Conservation (phyloP, 768 basidiomycete species). For the Rubroboletus pulcherrimus region DNA sequence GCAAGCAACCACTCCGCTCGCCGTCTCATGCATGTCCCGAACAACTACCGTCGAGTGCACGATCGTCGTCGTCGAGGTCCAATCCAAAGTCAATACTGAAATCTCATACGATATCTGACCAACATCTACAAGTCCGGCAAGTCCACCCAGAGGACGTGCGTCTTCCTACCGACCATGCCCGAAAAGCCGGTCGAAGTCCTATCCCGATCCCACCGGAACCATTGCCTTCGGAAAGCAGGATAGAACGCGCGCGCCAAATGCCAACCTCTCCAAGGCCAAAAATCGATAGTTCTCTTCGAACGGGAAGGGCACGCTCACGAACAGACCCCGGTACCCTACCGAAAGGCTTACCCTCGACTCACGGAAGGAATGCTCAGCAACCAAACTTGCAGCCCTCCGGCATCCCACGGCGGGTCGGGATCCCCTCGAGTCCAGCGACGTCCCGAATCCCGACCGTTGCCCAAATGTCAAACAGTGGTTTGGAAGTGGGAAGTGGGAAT, state of each 20-base stretch:
- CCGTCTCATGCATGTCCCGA: constrained; percentile 9
- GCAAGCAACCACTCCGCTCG: constrained; percentile 9
- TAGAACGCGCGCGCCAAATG: constrained; percentile 6
- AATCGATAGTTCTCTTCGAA: constrained; percentile 11
- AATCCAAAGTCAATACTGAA: constrained; percentile 34
- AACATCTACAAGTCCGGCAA: constrained; percentile 13
- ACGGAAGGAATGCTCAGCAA: constrained; percentile 8
- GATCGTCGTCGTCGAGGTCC: constrained; percentile 24
- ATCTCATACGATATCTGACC: constrained; percentile 18
- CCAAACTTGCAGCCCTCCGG: constrained; percentile 15
- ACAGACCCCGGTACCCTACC: constrained; percentile 26
- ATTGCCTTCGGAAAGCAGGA: neutral
- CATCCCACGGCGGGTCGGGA: constrained; percentile 25
- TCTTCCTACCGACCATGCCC: constrained; percentile 3
- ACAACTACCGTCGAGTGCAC: constrained; percentile 11
- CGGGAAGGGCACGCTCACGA: constrained; percentile 28
- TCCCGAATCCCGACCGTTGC: constrained; percentile 8
- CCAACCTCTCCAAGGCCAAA: constrained; percentile 8
- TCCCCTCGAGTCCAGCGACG: constrained; percentile 15
- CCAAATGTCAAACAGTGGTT: constrained; percentile 6
- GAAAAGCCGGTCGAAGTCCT: constrained; percentile 11
- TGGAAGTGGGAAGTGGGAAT: constrained; percentile 35
- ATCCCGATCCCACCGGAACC: constrained; percentile 12
- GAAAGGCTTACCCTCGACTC: constrained; percentile 6
- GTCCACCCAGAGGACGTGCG: constrained; percentile 7